These are phyloP conservation scores for Thermomyces lanuginosus DNA, from an alignment of 2,329 filamentous ascomycete species.

Conservation along the genomic window DNA sequence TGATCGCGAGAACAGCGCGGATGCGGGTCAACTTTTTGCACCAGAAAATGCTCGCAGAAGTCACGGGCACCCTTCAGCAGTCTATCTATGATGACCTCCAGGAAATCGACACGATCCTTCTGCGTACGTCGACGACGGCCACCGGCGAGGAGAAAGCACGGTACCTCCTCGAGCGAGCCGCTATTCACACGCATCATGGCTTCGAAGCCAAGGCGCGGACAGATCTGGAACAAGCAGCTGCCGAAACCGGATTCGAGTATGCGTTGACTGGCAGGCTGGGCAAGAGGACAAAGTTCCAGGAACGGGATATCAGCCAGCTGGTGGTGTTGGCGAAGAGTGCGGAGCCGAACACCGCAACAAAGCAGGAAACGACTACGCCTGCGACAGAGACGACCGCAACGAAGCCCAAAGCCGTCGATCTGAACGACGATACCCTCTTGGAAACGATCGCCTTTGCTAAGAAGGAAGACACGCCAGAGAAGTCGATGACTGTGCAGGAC, in stretches of 20 bases:
- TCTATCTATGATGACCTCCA: slow-evolving; percentile 44
- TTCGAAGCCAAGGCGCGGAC: slow-evolving; percentile 58
- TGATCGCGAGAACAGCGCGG: slow-evolving; percentile 40
- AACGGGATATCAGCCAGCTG: slow-evolving; percentile 53
- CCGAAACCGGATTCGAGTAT: slow-evolving; percentile 57
- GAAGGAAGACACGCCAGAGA: slow-evolving; percentile 26
- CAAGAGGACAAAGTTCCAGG: slow-evolving; percentile 37
- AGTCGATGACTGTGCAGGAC: slow-evolving; percentile 22
- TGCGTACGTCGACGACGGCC: slow-evolving; percentile 12
- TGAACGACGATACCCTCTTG: slow-evolving; percentile 86
- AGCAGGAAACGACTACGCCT: too few species aligned
- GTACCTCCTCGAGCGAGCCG: slow-evolving; percentile 67
- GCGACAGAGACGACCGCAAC: slow-evolving; percentile 16
- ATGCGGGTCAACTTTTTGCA: slow-evolving; percentile 60
- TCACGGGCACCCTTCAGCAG: slow-evolving; percentile 43
- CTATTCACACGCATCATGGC: slow-evolving; percentile 70
- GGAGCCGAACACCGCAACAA: slow-evolving; percentile 14
- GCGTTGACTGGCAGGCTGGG: slow-evolving; percentile 73
- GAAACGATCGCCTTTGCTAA: slow-evolving; percentile 70
- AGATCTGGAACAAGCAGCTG: slow-evolving; percentile 52
- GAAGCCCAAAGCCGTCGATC: slow-evolving; percentile 51
- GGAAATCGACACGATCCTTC: slow-evolving; percentile 28
- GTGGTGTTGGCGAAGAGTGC: slow-evolving; percentile 75
- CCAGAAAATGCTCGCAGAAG: slow-evolving; percentile 50
- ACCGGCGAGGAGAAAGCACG: slow-evolving; percentile 41